Conservation (phyloP, 2,329 filamentous ascomycete genomes). For the Calonectria montana region DNA sequence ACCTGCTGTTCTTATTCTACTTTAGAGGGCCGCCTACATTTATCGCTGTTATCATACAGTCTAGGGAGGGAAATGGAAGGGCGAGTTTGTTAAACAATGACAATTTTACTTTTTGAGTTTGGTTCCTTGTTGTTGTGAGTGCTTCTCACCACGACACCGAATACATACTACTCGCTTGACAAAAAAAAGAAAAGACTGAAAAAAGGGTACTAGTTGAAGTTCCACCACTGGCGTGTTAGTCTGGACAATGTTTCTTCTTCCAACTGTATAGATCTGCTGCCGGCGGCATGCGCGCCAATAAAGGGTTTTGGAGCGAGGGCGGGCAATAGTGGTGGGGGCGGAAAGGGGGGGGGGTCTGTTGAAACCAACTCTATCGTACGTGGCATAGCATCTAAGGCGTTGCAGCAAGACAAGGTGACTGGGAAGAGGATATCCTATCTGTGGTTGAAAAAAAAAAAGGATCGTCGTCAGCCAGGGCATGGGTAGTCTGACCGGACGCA, state of each 20-base stretch:
- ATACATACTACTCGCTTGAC: not conserved
- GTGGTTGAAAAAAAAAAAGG: not conserved
- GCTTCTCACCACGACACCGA: not conserved
- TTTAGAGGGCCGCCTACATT: not conserved
- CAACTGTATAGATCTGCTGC: not conserved
- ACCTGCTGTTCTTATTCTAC: not conserved
- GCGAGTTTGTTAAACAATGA: not conserved
- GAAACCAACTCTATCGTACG: not conserved
- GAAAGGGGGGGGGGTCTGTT: not conserved
- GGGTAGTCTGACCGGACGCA: not conserved
- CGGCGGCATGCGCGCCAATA: not conserved
- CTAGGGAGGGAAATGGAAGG: not conserved
- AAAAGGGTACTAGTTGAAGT: not conserved
- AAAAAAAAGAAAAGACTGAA: not conserved
- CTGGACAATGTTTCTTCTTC: not conserved
- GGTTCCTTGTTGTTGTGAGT: no score
- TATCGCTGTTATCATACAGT: constrained; percentile 1
- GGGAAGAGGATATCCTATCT: not conserved
- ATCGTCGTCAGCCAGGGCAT: not conserved
- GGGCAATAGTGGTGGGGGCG: not conserved
- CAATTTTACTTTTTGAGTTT: not conserved
- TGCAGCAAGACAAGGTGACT: not conserved
- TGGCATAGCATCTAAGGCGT: not conserved
- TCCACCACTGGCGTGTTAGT: not conserved
- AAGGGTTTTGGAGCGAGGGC: not conserved